Evolutionary conservation across 2,329 filamentous ascomycete genomes (phyloP).

Genomic region (Cordyceps militaris): DNA sequence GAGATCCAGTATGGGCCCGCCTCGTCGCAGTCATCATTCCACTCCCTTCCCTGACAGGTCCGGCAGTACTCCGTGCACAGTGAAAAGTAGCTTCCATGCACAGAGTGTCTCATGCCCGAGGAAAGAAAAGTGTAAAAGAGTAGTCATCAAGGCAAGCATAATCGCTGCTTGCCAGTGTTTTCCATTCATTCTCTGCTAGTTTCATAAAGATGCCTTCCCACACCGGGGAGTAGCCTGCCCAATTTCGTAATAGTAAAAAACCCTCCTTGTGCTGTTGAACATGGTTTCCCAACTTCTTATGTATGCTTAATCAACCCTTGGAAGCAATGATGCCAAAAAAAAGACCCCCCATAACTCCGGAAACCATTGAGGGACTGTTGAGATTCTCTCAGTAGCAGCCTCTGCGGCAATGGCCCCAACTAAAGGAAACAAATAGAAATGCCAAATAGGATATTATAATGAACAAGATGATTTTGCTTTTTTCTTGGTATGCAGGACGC

Average conservation of each 20-base stretch:
- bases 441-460: constrained; percentile 13
- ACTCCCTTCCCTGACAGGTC: neutral
- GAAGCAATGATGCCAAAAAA: neutral
- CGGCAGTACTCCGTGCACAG: too few species aligned
- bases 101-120: neutral
- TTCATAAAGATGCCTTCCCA: constrained; percentile 1
- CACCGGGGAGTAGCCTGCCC: neutral
- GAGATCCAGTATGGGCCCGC: neutral
- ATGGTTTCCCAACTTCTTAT: neutral
- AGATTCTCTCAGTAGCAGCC: constrained; percentile 3
- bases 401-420: neutral
- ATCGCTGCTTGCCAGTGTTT: neutral
- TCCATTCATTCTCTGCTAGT: constrained; percentile 9
- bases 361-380: neutral
- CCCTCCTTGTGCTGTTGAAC: constrained; percentile 1
- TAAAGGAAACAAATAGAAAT: constrained; percentile 1
- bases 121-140: neutral
- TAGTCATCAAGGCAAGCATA: neutral
- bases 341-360: neutral
- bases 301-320: neutral
- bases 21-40: constrained; percentile 5
- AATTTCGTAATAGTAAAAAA: neutral
- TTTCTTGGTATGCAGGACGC: constrained; percentile 13
- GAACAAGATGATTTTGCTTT: constrained; percentile 9
- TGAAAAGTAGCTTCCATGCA: neutral